Base-by-base conservation (phyloP, 495 filamentous ascomycete genomes). In the Lasiosphaeria ovina region DNA sequence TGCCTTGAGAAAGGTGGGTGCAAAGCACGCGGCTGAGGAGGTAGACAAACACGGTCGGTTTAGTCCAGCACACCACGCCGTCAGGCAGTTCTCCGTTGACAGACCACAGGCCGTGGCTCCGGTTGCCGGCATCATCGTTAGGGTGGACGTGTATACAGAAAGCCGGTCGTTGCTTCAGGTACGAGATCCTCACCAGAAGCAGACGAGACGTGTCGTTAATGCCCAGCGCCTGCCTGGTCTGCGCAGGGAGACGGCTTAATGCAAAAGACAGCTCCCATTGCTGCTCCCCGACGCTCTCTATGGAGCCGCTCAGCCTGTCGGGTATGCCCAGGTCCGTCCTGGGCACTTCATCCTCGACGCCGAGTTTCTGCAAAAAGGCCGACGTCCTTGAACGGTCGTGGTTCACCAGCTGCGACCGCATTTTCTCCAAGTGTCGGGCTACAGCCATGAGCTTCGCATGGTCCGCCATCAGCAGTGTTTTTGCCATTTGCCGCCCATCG, bases 111-210 rank as follows among this genome's bases (percentile, higher is more conserved):
- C 47, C 49, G 33, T 64, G 62, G 12, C 55, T 40, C 16, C 56
- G 31, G 12, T 51, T 44, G 7, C 33, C 45, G 9, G 47, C 52
- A 9, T 60, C 62, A 10, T 64, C 56, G 17, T 55, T 64, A 10
- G 62, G 62, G 57, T 47, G 36, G 11, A 60, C 55, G 38, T 64
- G 62, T 31, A 60, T 56, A 49, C 62, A 64, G 44, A 64, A 64
- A 6, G 57, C 44, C 14, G 62, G 62, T 38, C 56, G 62, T 17
- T 57, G 62, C 9, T 52, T 56, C 32, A 51, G 17, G 16, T 57
- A 48, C n/a, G 57, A 60, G 38, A 64, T 47, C 40, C 62, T 64
- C 36, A 64, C 62, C 6, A 64, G 57, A 7, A 64, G 47, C 17
- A 64, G 32, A 5, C 62, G 62, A 3, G 57, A 51, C 3, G 57